Percentiles rank a stretch among this genome's conserved stretches.
phyloP scores from a whole-genome alignment of 768 basidiomycete genomes.

The Suillus spraguei region DNA sequence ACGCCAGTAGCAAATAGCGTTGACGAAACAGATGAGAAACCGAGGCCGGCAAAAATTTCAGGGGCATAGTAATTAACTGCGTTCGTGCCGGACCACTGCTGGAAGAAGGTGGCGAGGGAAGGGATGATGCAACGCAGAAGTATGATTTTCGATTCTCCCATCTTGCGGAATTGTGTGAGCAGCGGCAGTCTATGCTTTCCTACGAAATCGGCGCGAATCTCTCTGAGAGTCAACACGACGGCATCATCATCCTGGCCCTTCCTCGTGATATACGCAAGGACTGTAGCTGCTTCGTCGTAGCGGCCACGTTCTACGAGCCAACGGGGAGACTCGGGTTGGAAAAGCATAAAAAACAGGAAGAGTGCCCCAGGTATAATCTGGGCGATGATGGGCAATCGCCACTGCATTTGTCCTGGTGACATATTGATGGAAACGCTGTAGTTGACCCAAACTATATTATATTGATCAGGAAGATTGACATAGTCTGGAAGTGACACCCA shows the following conservation, averaged over 20 bases:
- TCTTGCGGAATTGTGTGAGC: neutral
- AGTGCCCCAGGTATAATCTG: conserved; percentile 43
- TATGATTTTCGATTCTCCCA: conserved; percentile 18
- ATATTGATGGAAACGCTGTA: conserved; percentile 33
- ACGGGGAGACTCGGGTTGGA: conserved; percentile 45
- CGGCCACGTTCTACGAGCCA: conserved; percentile 41
- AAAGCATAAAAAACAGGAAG: conserved; percentile 38
- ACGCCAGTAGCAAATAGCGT: conserved; percentile 43
- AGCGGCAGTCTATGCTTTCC: neutral
- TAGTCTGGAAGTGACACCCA: conserved; percentile 19
- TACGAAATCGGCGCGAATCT: neutral
- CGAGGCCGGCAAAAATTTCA: conserved; percentile 38
- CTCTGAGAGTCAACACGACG: conserved; percentile 33
- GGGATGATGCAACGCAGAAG: conserved; percentile 36
- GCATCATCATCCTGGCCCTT: conserved; percentile 26
- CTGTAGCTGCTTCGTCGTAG: conserved; percentile 35
- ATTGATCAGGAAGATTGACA: neutral
- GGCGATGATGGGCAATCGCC: conserved; percentile 39
- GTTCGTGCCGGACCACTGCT: conserved; percentile 46
- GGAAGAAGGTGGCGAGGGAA: conserved; percentile 36
- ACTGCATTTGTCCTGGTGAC: conserved; percentile 32
- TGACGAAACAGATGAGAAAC: conserved; percentile 32
- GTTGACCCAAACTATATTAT: conserved; percentile 38
- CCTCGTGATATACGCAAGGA: conserved; percentile 33
- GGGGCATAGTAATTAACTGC: conserved; percentile 45